Evolutionary conservation across 257 asterid species (phyloP), one percentile per base, ranked within the genome.

Genomic region (Euphrasia confusa): DNA sequence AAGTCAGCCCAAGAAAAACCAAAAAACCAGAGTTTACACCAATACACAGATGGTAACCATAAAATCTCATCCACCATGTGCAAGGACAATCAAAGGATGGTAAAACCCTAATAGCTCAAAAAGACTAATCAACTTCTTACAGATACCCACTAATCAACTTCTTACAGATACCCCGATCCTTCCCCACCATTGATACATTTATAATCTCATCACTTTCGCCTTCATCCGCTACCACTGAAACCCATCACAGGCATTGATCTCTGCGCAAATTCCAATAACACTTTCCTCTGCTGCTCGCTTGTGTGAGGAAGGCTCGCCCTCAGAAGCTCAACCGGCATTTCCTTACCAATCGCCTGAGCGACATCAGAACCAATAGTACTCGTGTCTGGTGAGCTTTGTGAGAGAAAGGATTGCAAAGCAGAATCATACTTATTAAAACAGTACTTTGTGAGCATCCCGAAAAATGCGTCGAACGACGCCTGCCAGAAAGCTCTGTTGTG

Each of bases 271-370:
- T 84, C 95, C 67, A 78, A 57, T 11, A 87, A 68, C 35, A 87
- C 26, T 57, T 84, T 79, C 44, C 76, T 74, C 75, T 87, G 95
- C 65, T 72, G 87, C 77, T 84, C 92, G 52, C 66, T 87, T 5
- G 88, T 87, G 68, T 87, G 95, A 56, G 93, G 93, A 61, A 87
- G 85, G 74, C 95, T 78, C 2, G 84, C 89, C 4, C 93, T 87
- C 74, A 87, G 71, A 11, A 87, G 88, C 55, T 82, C 93, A 61
- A 87, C 83, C 0, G 95, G 95, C 83, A 87, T 80, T 74, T 87
- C 95, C 63, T 77, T 78, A 15, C 78, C 65, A 18, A 84, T 81
- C 18, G 92, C 83, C 58, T 69, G 79, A 33, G 89, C 79, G 12
- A 82, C 72, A 53, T 83, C 89, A 30, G 92, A 65, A 13, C 76